Conservation (phyloP, 2,329 filamentous ascomycete species). For the Microthyrium microscopicum region DNA sequence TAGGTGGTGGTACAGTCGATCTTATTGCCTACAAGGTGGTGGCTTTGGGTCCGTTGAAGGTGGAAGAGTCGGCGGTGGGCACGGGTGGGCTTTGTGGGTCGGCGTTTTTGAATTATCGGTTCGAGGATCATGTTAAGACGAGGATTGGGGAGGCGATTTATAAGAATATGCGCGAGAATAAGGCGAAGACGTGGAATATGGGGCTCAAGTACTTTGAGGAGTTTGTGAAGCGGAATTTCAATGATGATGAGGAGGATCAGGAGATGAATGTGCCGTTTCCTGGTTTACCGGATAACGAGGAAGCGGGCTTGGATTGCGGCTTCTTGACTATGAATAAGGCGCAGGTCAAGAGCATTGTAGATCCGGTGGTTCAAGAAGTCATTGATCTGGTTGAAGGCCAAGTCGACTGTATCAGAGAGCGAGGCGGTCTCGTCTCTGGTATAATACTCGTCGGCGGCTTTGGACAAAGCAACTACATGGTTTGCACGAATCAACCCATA, state of each 20-base stretch:
- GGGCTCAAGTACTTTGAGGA: conserved; percentile 68
- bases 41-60: conserved; percentile 50
- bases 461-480: conserved; percentile 60
- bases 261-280: conserved; percentile 69
- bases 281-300: conserved; percentile 59
- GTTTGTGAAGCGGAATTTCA: conserved; percentile 72
- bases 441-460: conserved; percentile 72
- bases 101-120: conserved; percentile 64
- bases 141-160: conserved; percentile 52
- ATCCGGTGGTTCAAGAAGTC: conserved; percentile 50
- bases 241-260: conserved; percentile 58
- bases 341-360: conserved; percentile 57
- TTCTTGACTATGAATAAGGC: conserved; percentile 56
- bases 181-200: conserved; percentile 58
- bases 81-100: conserved; percentile 64
- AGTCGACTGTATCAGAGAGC: conserved; percentile 22
- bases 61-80: conserved; percentile 66
- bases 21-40: conserved; percentile 71
- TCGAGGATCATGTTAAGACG: conserved; percentile 57
- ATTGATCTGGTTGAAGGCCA: conserved; percentile 26
- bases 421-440: conserved; percentile 32
- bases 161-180: conserved; percentile 60
- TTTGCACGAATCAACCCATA: conserved; percentile 10
- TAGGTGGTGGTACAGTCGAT: conserved; percentile 46
- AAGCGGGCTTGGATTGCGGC: conserved; percentile 56